Evolutionary conservation across 164 flowering plant genomes (phyloP).

Genomic region (Protea cynaroides): DNA sequence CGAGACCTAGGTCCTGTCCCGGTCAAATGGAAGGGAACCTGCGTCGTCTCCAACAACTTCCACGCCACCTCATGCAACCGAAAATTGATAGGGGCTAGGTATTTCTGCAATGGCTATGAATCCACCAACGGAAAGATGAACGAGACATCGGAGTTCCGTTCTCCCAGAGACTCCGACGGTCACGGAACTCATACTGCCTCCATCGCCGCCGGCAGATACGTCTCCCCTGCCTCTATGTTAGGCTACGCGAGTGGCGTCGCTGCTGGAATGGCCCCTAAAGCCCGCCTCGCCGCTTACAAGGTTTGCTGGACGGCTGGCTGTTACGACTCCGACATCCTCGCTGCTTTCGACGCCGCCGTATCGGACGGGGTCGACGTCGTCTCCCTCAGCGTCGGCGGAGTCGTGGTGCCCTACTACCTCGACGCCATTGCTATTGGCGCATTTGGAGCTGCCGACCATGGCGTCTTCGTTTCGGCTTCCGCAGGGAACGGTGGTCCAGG

Average conservation of each 20-base stretch:
- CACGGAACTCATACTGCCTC: slow-evolving; percentile 98
- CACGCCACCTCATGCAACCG: slow-evolving; percentile 48
- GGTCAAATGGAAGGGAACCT: slow-evolving; percentile 70
- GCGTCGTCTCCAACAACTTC: slow-evolving; percentile 39
- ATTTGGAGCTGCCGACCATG: slow-evolving; percentile 59
- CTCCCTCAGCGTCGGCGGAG: slow-evolving; percentile 86
- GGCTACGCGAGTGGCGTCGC: slow-evolving; percentile 92
- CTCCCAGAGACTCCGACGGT: slow-evolving; percentile 85
- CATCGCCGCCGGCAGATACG: slow-evolving; percentile 91
- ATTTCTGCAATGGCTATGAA: slow-evolving; percentile 68
- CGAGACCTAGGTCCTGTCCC: slow-evolving; percentile 59
- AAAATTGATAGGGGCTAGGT: slow-evolving; percentile 82
- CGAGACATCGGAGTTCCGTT: slow-evolving; percentile 60
- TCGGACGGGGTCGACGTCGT: slow-evolving; percentile 84
- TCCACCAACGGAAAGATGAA: slow-evolving; percentile 82
- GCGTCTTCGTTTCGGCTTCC: slow-evolving; percentile 85
- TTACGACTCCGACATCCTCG: slow-evolving; percentile 86
- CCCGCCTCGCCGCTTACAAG: slow-evolving; percentile 83
- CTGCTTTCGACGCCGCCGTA: slow-evolving; percentile 84
- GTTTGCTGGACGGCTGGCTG: slow-evolving; percentile 91
- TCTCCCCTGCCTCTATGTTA: slow-evolving; percentile 66
- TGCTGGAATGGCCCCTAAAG: slow-evolving; percentile 96
- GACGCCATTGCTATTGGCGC: slow-evolving; percentile 87
- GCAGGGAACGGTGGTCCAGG: slow-evolving; percentile 97
- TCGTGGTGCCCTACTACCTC: slow-evolving; percentile 74